Evolutionary conservation across 371 early-diverging fungal genomes (phyloP), one percentile per base, ranked within the genome.

Genomic region (Smittium culicis): DNA sequence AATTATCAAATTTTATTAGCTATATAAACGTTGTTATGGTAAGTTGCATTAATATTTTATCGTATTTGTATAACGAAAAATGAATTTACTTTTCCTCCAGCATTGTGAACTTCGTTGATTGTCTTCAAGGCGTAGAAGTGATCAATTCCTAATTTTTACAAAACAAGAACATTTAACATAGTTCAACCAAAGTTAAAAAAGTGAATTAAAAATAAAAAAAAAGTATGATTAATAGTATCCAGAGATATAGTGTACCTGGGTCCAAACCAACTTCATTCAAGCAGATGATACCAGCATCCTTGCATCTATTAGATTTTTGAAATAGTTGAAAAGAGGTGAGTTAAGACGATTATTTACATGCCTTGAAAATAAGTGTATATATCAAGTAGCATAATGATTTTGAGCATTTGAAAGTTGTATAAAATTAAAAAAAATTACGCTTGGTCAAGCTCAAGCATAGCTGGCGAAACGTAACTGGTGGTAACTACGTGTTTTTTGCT

Each of bases 241-340:
- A n/a, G n/a, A n/a, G 27, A 25, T 14, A 57, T 16, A 25, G 5
- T 25, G 5, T 57, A 67, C 94, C 98, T 20, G 98, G 98, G 77
- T 98, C 98, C 66, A 98, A 81, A 29, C 98, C 98, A 65, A 98
- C 92, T 81, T 98, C 98, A 79, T 96, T 96, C 85, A 98, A 86
- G 70, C 96, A 86, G 60, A 88, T 84, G 35, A 98, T 81, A 54
- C 88, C 93, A 16, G 92, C 92, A 34, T 88, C 83, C 76, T 89
- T 84, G 30, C 98, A 11, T 56, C 69, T n/a, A 62, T n/a, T n/a
- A n/a, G n/a, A n/a, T n/a, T n/a, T n/a, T n/a, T n/a, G n/a, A n/a
- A n/a, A n/a, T n/a, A n/a, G n/a, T n/a, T n/a, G n/a, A n/a, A n/a
- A n/a, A n/a, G n/a, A n/a, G n/a, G n/a, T n/a, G n/a, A n/a, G n/a